These are phyloP conservation scores for Chrysochromulina parva DNA, from an alignment of 78 protist species.

Conservation along the genomic window DNA sequence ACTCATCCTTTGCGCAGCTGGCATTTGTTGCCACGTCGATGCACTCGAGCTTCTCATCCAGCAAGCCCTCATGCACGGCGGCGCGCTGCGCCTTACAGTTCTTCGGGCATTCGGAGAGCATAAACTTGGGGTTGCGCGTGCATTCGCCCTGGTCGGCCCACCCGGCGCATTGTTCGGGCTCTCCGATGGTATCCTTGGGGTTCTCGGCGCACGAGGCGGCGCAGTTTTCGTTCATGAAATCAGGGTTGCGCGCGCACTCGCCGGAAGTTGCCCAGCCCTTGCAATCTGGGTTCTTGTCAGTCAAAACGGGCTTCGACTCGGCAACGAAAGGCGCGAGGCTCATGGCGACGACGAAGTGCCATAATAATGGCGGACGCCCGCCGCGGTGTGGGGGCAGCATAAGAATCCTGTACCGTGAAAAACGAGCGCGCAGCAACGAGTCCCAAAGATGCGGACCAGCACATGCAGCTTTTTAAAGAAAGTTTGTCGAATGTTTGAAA, in stretches of 20 bases:
- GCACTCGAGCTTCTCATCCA: neutral
- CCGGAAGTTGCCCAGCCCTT: neutral
- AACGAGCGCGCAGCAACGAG: too few relatives aligned
- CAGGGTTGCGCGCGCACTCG: neutral
- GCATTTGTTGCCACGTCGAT: neutral
- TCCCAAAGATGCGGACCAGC: too few relatives aligned
- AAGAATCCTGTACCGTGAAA: too few relatives aligned
- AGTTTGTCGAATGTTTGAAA: too few relatives aligned
- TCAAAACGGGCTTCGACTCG: too few relatives aligned
- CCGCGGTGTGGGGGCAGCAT: too few relatives aligned
- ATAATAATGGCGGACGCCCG: too few relatives aligned
- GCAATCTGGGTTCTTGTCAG: neutral
- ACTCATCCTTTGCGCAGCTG: neutral
- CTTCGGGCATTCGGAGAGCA: neutral
- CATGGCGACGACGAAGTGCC: too few relatives aligned
- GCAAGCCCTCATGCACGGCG: neutral
- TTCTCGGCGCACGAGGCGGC: neutral
- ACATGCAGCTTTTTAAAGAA: too few relatives aligned
- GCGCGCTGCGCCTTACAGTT: conserved; percentile 7
- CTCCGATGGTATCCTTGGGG: neutral
- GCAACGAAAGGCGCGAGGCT: too few relatives aligned
- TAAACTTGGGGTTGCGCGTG: conserved; percentile 21
- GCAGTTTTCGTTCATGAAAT: neutral
- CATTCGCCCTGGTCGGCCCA: conserved; percentile 1
- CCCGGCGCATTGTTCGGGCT: conserved; percentile 12